These are phyloP conservation scores for Arctium lappa DNA, from an alignment of 129 eudicot species.

Conservation along the genomic window DNA sequence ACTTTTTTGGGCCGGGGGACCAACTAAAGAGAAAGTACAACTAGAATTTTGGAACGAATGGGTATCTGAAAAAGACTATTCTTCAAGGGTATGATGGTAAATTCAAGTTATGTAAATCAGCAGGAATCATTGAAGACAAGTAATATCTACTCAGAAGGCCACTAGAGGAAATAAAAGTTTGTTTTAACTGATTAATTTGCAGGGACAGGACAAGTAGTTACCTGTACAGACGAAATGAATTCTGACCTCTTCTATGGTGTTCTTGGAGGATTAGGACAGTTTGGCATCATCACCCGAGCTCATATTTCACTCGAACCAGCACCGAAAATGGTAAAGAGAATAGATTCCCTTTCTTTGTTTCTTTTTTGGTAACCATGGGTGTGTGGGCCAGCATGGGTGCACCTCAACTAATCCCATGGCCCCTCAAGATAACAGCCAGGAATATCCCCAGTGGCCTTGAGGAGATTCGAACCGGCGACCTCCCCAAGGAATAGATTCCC, in stretches of 20 bases:
- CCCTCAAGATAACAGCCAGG: no score
- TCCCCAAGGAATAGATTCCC: no score
- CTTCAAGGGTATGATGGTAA: conserved; percentile 26
- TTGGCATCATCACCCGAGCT: conserved; percentile 88
- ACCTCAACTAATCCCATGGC: no score
- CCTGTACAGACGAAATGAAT: conserved; percentile 67
- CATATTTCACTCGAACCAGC: conserved; percentile 81
- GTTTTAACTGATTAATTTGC: conserved; percentile 18
- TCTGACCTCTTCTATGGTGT: conserved; percentile 83
- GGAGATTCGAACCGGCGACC: no score
- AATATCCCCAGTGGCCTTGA: no score
- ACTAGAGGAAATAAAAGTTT: conserved; percentile 9
- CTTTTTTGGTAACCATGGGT: no score
- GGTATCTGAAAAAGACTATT: conserved; percentile 15
- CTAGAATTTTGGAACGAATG: conserved; percentile 27
- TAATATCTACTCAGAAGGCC: conserved; percentile 11
- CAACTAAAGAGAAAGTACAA: conserved; percentile 32
- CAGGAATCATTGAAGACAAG: not conserved
- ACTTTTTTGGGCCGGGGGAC: conserved; percentile 15
- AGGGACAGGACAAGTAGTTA: conserved; percentile 85
- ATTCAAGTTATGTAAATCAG: not conserved
- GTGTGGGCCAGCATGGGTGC: no score
- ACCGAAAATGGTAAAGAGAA: conserved; percentile 59
- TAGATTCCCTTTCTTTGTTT: not conserved
- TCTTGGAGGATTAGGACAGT: conserved; percentile 98